Evolutionary conservation across 1,284 basidiomycete species (phyloP).

Genomic region (Irpex rosettiformis): DNA sequence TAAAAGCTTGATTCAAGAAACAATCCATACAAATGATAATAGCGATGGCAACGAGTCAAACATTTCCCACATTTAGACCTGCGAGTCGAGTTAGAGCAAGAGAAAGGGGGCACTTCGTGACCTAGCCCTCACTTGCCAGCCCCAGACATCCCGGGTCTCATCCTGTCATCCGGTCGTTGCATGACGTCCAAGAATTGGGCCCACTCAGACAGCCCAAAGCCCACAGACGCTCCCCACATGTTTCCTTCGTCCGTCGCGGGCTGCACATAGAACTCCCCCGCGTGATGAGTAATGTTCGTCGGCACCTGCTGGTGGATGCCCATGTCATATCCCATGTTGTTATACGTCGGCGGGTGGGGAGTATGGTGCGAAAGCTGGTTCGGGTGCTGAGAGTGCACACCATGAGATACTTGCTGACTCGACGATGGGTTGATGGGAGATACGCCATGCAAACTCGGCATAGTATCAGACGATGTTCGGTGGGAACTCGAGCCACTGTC

Average conservation of each 20-base stretch:
- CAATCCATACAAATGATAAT: not conserved
- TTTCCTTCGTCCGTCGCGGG: conserved; percentile 31
- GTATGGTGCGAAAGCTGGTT: not conserved
- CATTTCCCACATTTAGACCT: too few species aligned
- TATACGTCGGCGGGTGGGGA: conserved; percentile 8
- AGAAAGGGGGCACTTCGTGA: not conserved
- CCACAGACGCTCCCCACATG: conserved; percentile 39
- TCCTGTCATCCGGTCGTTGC: conserved; percentile 30
- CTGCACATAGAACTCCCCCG: conserved; percentile 23
- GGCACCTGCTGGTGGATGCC: conserved; percentile 13
- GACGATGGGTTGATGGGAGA: not conserved
- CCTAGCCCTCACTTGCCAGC: not conserved
- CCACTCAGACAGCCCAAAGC: conserved; percentile 40
- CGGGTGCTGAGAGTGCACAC: conserved; percentile 8
- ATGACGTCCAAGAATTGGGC: conserved; percentile 43
- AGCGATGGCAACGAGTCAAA: not conserved
- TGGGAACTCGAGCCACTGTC: conserved; percentile 2
- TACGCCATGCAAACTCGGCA: not conserved
- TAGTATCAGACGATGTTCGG: conserved; percentile 4
- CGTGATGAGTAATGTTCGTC: not conserved
- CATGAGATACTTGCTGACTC: conserved; percentile 10
- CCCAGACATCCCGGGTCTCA: not conserved
- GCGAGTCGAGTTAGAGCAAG: too few species aligned
- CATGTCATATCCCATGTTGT: conserved; percentile 7
- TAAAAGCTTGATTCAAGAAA: not conserved